Base-by-base conservation (phyloP, 805 yeast genomes). In the Yarrowia porcina region DNA sequence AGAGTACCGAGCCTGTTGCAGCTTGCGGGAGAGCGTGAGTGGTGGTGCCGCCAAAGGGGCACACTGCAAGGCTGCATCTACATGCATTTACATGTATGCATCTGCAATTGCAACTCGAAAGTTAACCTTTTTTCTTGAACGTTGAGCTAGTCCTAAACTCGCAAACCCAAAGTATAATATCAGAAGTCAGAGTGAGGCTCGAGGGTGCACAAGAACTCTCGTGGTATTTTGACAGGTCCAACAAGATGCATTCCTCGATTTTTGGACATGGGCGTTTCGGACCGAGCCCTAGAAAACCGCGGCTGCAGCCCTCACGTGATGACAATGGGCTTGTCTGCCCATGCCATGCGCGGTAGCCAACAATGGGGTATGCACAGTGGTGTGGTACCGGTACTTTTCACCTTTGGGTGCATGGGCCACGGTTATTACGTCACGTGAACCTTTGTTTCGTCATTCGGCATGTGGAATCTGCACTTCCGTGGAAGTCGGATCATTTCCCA, bases 1-100 rank as follows among this genome's bases (percentile, higher is more conserved):
- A 32, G 39, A 32, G 52, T n/a, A 20, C 56, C 4, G 56, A 44
- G 56, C 30, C 56, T 32, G 52, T 45, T 45, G 52, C 52, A 45
- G 52, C 52, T 45, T 28, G 52, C 38, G 52, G 52, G 56, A 49
- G 56, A 49, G 56, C 56, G 39, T 50, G 59, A 52, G 59, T 25
- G 59, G 59, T 52, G 59, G 44, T 36, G 59, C 59, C 44, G 59
- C 44, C 44, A 36, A 52, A 52, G 44, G 59, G 59, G 59, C 44
- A 25, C 44, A 9, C 59, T 52, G 59, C 59, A 36, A 52, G 59
- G 44, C 59, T 52, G 59, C 44, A 52, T 17, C 33, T 33, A 30
- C 44, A 32, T 36, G 59, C 59, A 25, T 23, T 30, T n/a, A 36
- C 44, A 36, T 52, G 59, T 52, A 27, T 35, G 59, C 59, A 33